Base-by-base conservation (phyloP, 169 alveolate species). In the Babesia bovis region DNA sequence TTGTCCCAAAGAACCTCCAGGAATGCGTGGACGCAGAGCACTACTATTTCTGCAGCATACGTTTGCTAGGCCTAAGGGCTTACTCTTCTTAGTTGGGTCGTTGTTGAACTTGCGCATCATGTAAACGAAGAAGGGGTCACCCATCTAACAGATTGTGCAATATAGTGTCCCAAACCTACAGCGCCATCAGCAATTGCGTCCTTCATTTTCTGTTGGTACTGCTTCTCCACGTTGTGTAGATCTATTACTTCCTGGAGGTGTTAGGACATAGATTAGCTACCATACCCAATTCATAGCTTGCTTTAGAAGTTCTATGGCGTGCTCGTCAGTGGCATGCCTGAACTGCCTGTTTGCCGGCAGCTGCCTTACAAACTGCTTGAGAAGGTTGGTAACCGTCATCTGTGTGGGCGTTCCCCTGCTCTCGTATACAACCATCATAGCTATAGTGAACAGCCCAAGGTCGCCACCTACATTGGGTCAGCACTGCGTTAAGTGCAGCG, bases 1-100 rank as follows among this genome's bases (percentile, higher is more conserved):
- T 81, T 81, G 72, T 81, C 88, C 88, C 88, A 81, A 17, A 71
- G 35, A 15, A 81, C 32, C 23, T 81, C 70, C 47, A 61, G 65
- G 52, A 72, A 78, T 19, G 86, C 81, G 66, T 49, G 49, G 2
- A 78, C 55, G 26, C 74, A 47, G 44, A n/a, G 30, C 12, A 67
- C 38, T 6, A 81, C 26, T 13, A 81, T 41, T 32, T 47, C 88
- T 70, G 45, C 13, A 10, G 32, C 0, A 13, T 13, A 19, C 55
- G 12, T 4, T n/a, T 15, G 55, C 33, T 40, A 12, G 0, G 0
- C 17, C 15, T 3, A 32, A 38, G 44, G 13, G 30, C 84, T 15
- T 42, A 71, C 88, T 55, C n/a, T 56, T 58, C 23, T 66, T 77
- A 9, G 5, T 36, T n/a, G 85, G 79, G 30, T 70, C 26, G 70